phyloP scores from a whole-genome alignment of 768 basidiomycete genomes.

The Phaeolepiota aurea region DNA sequence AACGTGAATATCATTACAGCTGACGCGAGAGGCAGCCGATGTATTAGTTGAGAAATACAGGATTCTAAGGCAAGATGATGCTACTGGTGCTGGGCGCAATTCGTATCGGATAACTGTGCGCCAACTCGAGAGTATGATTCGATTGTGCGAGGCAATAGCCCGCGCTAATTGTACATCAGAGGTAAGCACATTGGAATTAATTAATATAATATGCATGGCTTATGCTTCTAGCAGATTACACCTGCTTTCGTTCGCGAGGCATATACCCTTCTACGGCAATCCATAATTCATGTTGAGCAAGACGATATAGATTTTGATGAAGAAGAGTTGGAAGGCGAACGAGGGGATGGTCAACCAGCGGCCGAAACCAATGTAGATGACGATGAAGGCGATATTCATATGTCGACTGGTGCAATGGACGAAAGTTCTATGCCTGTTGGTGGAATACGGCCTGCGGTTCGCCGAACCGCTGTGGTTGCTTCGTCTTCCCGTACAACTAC shows the following conservation, averaged over 20 bases:
- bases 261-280: constrained; percentile 86
- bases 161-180: constrained; percentile 94
- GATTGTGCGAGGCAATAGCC: constrained; percentile 94
- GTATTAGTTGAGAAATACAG: constrained; percentile 95
- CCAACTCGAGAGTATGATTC: constrained; percentile 97
- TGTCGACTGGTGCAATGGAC: constrained; percentile 53
- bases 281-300: constrained; percentile 98
- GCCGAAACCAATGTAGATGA: constrained; percentile 24
- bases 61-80: constrained; percentile 85
- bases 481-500: constrained; percentile 33
- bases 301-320: constrained; percentile 98
- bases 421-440: constrained; percentile 34
- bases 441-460: constrained; percentile 19
- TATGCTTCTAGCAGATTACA: constrained; percentile 56
- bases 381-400: constrained; percentile 40
- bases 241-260: constrained; percentile 95
- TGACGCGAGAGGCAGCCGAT: constrained; percentile 88
- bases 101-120: constrained; percentile 97
- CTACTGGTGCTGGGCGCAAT: constrained; percentile 78
- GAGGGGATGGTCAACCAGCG: constrained; percentile 25
- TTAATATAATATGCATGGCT: background rate
- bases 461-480: constrained; percentile 12
- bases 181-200: constrained; percentile 34
- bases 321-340: constrained; percentile 63
- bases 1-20: constrained; percentile 34